Percentiles rank a stretch among this genome's conserved stretches.
Conservation (phyloP, 768 basidiomycete species). For the Lyophyllum atratum region DNA sequence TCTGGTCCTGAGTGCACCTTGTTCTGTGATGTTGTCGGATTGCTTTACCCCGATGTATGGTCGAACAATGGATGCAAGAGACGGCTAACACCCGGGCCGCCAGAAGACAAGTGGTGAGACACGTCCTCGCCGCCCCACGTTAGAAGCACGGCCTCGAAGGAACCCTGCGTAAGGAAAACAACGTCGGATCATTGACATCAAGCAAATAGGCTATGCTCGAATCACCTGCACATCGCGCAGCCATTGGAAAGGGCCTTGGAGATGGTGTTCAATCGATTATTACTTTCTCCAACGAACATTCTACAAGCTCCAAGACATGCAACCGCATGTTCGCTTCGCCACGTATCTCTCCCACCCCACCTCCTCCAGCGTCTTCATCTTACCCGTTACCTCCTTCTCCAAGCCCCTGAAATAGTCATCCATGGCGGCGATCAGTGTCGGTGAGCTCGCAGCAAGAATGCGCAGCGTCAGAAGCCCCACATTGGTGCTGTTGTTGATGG, state of each 20-base stretch:
- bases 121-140: background rate
- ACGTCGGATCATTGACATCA: slow-evolving; percentile 16
- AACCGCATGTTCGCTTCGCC: slow-evolving; percentile 34
- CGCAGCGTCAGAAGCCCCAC: slow-evolving; percentile 90
- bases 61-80: background rate
- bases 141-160: background rate
- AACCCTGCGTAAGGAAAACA: background rate
- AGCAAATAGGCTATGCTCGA: slow-evolving; percentile 4
- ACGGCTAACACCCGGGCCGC: slow-evolving; percentile 7
- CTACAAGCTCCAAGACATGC: background rate
- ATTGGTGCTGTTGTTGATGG: slow-evolving; percentile 94
- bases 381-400: slow-evolving; percentile 76
- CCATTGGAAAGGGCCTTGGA: background rate
- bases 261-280: too few relatives aligned
- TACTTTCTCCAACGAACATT: background rate
- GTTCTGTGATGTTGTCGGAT: background rate
- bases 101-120: background rate
- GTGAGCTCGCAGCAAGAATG: slow-evolving; percentile 79
- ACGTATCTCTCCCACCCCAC: slow-evolving; percentile 88
- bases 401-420: slow-evolving; percentile 69
- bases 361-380: slow-evolving; percentile 73
- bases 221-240: slow-evolving; percentile 4
- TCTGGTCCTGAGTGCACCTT: background rate
- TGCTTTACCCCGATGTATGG: background rate
- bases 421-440: slow-evolving; percentile 64